Base-by-base conservation (phyloP, 2,329 filamentous ascomycete genomes). In the Fusarium vanettenii region DNA sequence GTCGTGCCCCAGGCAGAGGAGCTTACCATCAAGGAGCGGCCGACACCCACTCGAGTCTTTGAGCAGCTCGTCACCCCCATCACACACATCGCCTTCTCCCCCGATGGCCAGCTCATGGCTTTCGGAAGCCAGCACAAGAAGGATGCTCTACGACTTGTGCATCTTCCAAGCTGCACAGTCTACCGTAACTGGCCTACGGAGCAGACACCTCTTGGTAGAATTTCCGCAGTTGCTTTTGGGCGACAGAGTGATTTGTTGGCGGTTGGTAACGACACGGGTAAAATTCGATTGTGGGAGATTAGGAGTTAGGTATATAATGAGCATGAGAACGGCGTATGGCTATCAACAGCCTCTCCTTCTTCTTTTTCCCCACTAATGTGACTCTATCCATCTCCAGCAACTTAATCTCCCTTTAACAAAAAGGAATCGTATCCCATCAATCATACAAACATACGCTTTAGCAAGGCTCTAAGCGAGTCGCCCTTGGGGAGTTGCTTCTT, bases 181-280 rank as follows among this genome's bases (percentile, higher is more conserved):
- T 99, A 97, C 87, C 92, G 92, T 79, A 99, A 99, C 84, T 99
- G 97, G 97, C 97, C 97, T 27, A 99, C 96, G 64, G 90, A 92
- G 73, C 92, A 93, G 81, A 99, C 97, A 66, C 95, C 95, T 1
- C 84, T 99, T 71, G 97, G 97, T 0, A 89, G 95, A 69, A 92
- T 98, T 75, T 94, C 94, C 3, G 88, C 91, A 1, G 90, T 95
- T 69, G 92, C 93, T 4, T 93, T 94, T 81, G 89, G 89, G 22
- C 87, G 85, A 7, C 87, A 88, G 71, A 93, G 91, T 70, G 89
- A 93, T 78, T 82, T 95, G 78, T 82, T 99, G 74, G 94, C 94
- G 13, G 93, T 98, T 62, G 96, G 92, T 20, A 98, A 97, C 80
- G 96, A 98, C 81, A 87, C 89, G 69, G 97, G 97, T 14, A 95